phyloP scores from a whole-genome alignment of 176 grass and related monocot species.

The Cymbopogon citratus region DNA sequence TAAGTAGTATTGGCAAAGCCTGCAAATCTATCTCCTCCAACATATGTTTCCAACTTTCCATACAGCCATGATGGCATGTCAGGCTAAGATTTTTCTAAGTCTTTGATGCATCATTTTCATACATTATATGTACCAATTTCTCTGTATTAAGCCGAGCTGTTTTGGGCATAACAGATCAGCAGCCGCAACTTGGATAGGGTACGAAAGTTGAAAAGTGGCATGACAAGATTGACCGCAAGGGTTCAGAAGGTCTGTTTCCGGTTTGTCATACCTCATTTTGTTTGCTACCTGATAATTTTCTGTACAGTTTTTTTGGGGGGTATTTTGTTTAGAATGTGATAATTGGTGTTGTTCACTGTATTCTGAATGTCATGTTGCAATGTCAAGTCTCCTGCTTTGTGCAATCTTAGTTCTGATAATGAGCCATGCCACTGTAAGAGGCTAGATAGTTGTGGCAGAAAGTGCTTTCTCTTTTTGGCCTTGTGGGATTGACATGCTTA shows the following conservation, averaged over 20 bases:
- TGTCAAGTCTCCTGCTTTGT: not conserved
- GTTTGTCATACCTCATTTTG: conserved; percentile 2
- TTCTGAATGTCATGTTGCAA: not conserved
- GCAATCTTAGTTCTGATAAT: not conserved
- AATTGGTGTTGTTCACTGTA: not conserved
- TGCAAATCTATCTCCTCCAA: not conserved
- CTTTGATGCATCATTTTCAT: not conserved
- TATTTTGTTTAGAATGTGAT: conserved; percentile 7
- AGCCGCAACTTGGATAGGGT: conserved; percentile 99
- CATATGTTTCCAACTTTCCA: not conserved
- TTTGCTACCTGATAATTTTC: conserved; percentile 7
- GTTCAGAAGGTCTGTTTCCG: conserved; percentile 80
- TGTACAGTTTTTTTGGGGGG: not conserved
- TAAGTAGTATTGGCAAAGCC: not conserved
- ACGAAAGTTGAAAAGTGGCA: conserved; percentile 91
- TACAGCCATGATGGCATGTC: not conserved
- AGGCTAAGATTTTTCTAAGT: conserved; percentile 10
- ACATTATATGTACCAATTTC: not conserved
- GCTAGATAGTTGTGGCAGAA: not conserved
- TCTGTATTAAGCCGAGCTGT: conserved; percentile 2
- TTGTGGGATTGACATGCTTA: not conserved
- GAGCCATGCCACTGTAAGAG: conserved; percentile 4
- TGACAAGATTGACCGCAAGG: conserved; percentile 91
- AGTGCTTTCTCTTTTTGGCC: not conserved
- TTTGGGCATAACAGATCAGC: conserved; percentile 67